These are phyloP conservation scores for Spathaspora girioi DNA, from an alignment of 805 yeast genomes.

Conservation along the genomic window DNA sequence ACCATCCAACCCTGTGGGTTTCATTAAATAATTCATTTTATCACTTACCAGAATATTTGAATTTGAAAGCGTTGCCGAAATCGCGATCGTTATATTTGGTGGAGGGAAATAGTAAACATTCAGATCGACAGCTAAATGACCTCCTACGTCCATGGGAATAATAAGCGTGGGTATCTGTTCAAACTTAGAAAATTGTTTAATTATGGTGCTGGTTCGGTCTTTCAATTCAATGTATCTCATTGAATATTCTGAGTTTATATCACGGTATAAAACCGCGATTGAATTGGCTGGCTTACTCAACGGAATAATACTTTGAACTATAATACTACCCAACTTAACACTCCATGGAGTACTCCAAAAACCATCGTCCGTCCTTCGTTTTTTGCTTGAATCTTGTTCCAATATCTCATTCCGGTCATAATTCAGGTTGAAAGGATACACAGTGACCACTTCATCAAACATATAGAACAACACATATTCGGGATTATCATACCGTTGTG, in stretches of 20 bases:
- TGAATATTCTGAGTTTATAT: not conserved
- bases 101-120: constrained; percentile 5
- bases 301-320: constrained; percentile 1
- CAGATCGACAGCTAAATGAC: constrained; percentile 1
- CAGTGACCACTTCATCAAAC: constrained; percentile 3
- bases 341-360: not conserved
- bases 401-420: not conserved
- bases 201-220: not conserved
- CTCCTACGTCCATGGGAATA: constrained; percentile 3
- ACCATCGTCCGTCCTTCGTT: not conserved
- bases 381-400: not conserved
- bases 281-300: not conserved
- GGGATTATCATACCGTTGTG: constrained; percentile 4
- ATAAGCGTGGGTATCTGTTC: constrained; percentile 4
- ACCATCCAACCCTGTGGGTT: not conserved
- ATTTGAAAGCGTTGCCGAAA: not conserved
- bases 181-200: constrained; percentile 6
- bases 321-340: constrained; percentile 4
- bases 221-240: constrained; percentile 2
- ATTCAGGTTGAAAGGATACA: not conserved
- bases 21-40: not conserved
- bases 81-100: not conserved
- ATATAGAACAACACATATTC: constrained; percentile 1
- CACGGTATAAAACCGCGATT: constrained; percentile 5
- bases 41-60: not conserved